These are phyloP conservation scores for Fibroporia radiculosa DNA, from an alignment of 768 basidiomycete species.

Conservation along the genomic window DNA sequence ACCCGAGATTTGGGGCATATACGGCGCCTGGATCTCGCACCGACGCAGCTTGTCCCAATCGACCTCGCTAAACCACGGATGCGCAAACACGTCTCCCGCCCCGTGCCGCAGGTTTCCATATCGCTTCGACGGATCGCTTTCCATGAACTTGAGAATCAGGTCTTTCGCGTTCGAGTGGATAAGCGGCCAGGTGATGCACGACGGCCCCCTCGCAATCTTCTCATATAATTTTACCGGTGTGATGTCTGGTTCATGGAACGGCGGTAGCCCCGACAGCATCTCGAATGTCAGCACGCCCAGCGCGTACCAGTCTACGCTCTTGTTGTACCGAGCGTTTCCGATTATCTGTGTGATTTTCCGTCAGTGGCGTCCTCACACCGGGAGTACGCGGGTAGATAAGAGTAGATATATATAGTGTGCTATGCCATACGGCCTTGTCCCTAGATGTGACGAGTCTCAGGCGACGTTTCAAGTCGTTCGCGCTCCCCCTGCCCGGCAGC, in stretches of 20 bases:
- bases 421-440: too few relatives aligned
- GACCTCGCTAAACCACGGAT: conserved; percentile 92
- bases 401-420: too few relatives aligned
- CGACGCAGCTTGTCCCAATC: conserved; percentile 77
- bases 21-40: conserved; percentile 91
- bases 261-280: conserved; percentile 94
- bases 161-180: conserved; percentile 76
- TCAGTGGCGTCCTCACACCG: too few relatives aligned
- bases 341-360: conserved; percentile 45
- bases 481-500: too few relatives aligned
- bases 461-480: too few relatives aligned
- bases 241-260: conserved; percentile 83
- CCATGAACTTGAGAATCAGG: conserved; percentile 86
- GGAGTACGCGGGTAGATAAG: too few relatives aligned
- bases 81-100: conserved; percentile 85
- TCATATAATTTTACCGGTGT: conserved; percentile 89
- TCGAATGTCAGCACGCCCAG: conserved; percentile 95
- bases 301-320: conserved; percentile 98
- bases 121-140: conserved; percentile 78
- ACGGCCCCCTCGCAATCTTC: conserved; percentile 74
- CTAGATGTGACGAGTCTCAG: too few relatives aligned
- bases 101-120: conserved; percentile 88
- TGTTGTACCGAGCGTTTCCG: conserved; percentile 82
- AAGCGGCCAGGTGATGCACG: conserved; percentile 73
- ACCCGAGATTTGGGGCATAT: conserved; percentile 82